Conservation (phyloP, 305 asterid species). For the Fraxinus floribunda region DNA sequence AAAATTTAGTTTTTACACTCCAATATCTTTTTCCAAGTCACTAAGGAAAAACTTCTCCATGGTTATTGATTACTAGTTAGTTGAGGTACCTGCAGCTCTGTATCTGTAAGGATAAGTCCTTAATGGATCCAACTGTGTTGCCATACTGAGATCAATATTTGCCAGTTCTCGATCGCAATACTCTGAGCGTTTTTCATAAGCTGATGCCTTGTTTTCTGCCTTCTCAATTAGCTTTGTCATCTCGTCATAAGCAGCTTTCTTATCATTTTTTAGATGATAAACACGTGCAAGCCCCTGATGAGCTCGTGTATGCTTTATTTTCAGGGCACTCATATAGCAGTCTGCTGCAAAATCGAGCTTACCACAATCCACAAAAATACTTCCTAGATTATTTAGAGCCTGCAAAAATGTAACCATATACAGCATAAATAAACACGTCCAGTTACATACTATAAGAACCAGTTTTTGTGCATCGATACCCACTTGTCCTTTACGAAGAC, state of each 20-base stretch:
- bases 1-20: background rate
- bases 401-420: conserved; percentile 28
- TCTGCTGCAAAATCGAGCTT: conserved; percentile 76
- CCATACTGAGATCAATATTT: conserved; percentile 73
- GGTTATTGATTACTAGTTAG: background rate
- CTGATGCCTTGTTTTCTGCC: conserved; percentile 79
- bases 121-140: conserved; percentile 75
- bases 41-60: background rate
- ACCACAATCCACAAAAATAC: conserved; percentile 70
- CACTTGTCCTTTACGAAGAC: conserved; percentile 95
- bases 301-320: conserved; percentile 85
- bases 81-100: conserved; percentile 71
- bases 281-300: conserved; percentile 93
- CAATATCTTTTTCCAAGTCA: background rate
- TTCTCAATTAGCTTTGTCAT: conserved; percentile 89
- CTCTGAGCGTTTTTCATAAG: conserved; percentile 86
- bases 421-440: background rate
- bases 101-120: conserved; percentile 90
- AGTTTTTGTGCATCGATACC: conserved; percentile 19
- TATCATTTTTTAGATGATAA: conserved; percentile 68
- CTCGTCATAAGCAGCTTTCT: conserved; percentile 87
- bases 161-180: conserved; percentile 92
- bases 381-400: conserved; percentile 85
- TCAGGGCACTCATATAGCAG: conserved; percentile 76
- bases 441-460: background rate